Conservation (phyloP, 2,329 filamentous ascomycete genomes). For the Plenodomus biglobosus region DNA sequence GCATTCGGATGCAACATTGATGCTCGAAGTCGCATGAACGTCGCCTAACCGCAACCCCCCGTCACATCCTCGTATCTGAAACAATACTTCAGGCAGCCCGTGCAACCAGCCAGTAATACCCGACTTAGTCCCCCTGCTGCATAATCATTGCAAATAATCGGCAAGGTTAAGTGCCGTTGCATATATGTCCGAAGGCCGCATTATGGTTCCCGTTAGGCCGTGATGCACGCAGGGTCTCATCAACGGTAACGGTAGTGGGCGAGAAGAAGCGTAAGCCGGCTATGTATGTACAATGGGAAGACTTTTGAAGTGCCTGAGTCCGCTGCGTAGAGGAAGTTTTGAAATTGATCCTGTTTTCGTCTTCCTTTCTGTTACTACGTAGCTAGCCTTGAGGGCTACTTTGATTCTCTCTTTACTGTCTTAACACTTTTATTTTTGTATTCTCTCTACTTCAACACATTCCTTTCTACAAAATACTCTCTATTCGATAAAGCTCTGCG, state of each 20-base stretch:
- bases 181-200: conserved; percentile 18
- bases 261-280: background rate
- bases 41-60: conserved; percentile 10
- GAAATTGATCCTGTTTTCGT: too few species aligned
- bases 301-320: background rate
- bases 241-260: conserved; percentile 1
- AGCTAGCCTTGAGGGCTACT: background rate
- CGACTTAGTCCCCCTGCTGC: background rate
- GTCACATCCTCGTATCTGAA: conserved; percentile 21
- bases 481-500: too few species aligned
- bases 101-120: conserved; percentile 3
- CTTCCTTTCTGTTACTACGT: too few species aligned
- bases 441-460: too few species aligned
- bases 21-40: conserved; percentile 5
- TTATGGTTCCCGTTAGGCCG: conserved; percentile 1
- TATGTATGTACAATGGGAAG: conserved; percentile 1
- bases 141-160: conserved; percentile 3
- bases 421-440: too few species aligned
- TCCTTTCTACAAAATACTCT: too few species aligned
- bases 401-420: too few species aligned
- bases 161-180: conserved; percentile 1
- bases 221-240: conserved; percentile 12
- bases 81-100: conserved; percentile 12
- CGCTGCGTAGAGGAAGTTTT: background rate
- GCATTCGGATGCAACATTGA: background rate